A percentile compares a stretch with the other conserved stretches of the same genome.
These are phyloP conservation scores for slime mould (Dictyostelium discoideum) DNA, from an alignment of 78 protist species.

Conservation along the genomic window DNA sequence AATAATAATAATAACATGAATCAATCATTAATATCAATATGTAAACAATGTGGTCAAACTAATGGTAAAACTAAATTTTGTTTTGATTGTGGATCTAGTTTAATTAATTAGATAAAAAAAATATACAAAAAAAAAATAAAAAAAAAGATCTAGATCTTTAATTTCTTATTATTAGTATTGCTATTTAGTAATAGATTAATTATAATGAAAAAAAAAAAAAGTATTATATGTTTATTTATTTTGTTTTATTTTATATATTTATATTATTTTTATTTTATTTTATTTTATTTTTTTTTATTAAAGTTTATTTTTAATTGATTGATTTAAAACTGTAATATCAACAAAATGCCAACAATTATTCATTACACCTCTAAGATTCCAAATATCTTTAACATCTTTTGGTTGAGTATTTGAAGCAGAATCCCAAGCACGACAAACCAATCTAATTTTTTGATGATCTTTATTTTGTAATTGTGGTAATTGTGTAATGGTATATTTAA, in stretches of 20 bases:
- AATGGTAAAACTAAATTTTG: slow-evolving; percentile 51
- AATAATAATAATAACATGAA: not conserved
- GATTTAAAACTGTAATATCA: slow-evolving; percentile 29
- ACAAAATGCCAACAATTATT: slow-evolving; percentile 88
- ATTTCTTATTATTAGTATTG: too few relatives aligned
- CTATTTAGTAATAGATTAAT: not conserved
- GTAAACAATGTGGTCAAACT: slow-evolving; percentile 39
- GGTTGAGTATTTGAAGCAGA: slow-evolving; percentile 90
- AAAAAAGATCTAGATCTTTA: too few relatives aligned
- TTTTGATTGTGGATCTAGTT: slow-evolving; percentile 4
- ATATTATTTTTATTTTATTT: not conserved
- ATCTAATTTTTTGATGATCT: not conserved
- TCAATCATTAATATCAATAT: not conserved
- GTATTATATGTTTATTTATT: too few relatives aligned
- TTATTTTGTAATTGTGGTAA: slow-evolving; percentile 9
- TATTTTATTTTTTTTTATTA: not conserved
- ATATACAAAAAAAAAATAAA: not conserved
- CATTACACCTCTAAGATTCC: slow-evolving; percentile 92
- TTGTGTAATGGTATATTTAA: slow-evolving; percentile 49
- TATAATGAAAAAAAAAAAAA: too few relatives aligned
- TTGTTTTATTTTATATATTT: not conserved
- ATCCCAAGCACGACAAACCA: slow-evolving; percentile 75
- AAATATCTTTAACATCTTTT: slow-evolving; percentile 65
- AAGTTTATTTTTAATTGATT: slow-evolving; percentile 2
- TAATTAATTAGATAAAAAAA: not conserved